Percentiles rank a stretch among this genome's conserved stretches.
Conservation (phyloP, 352 stramenopile species). For the Pythium rishiriense region DNA sequence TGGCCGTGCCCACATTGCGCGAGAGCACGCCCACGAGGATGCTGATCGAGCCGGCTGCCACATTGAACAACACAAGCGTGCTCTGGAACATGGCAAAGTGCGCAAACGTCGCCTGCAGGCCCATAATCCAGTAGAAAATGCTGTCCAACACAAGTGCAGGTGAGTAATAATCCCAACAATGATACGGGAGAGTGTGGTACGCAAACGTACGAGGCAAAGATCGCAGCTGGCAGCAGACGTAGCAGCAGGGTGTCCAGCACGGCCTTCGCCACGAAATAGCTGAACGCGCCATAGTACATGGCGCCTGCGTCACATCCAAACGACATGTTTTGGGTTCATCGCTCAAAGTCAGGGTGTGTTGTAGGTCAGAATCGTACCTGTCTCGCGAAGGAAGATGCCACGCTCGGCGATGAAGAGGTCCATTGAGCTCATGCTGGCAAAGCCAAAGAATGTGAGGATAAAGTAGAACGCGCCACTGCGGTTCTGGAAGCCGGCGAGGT, state of each 20-base stretch:
- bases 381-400: slow-evolving; percentile 76
- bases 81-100: slow-evolving; percentile 70
- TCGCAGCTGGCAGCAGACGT: slow-evolving; percentile 63
- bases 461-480: slow-evolving; percentile 85
- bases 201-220: slow-evolving; percentile 58
- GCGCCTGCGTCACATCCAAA: slow-evolving; percentile 46
- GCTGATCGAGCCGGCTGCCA: slow-evolving; percentile 73
- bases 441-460: slow-evolving; percentile 85
- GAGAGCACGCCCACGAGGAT: slow-evolving; percentile 72
- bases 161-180: no score
- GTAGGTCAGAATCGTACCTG: slow-evolving; percentile 25
- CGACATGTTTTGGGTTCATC: not conserved
- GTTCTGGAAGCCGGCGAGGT: slow-evolving; percentile 85
- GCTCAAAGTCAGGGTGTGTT: not conserved
- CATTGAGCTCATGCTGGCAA: slow-evolving; percentile 85
- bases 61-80: slow-evolving; percentile 81
- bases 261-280: slow-evolving; percentile 80
- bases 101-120: slow-evolving; percentile 51
- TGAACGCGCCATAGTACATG: slow-evolving; percentile 78
- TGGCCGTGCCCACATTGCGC: slow-evolving; percentile 63
- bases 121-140: slow-evolving; percentile 90
- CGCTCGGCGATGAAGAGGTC: slow-evolving; percentile 79
- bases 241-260: slow-evolving; percentile 74
- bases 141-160: slow-evolving; percentile 13
- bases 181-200: no score